Base-by-base conservation (phyloP, 1,284 basidiomycete genomes). In the Schizophyllum amplum region DNA sequence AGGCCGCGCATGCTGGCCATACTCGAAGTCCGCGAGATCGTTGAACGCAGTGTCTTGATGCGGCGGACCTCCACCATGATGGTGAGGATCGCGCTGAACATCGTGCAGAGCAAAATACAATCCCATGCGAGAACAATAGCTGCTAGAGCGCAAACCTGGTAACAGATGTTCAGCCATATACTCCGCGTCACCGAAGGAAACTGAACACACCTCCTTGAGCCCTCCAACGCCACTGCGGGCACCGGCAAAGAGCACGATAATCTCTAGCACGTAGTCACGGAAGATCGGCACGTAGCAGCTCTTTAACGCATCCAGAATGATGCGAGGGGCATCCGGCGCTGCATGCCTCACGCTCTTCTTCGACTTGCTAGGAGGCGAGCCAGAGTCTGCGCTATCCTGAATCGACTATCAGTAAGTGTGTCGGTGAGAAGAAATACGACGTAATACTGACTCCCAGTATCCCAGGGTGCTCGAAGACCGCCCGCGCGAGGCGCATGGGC, bases 181-280 rank as follows among this genome's bases (percentile, higher is more conserved):
- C n/a, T n/a, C n/a, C n/a, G n/a, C n/a, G n/a, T n/a, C n/a, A n/a
- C n/a, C n/a, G n/a, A n/a, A n/a, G n/a, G n/a, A n/a, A n/a, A n/a
- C n/a, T n/a, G n/a, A n/a, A n/a, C n/a, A n/a, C n/a, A n/a, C 97
- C 71, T 99, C 95, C 63, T 85, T 87, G 54, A 99, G 76, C 5
- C 97, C 97, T 26, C 88, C 87, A 26, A 98, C 92, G 55, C 87
- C 87, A 62, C 87, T 90, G 64, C 89, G 86, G 1, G 94, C 94
- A 22, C 96, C 96, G 23, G 95, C 80, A 33, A 88, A 75, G 17
- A 99, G 81, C 1, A 98, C 94, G 5, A 86, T 87, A 55, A 99
- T 89, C 67, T 99, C 96, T 54, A 98, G 81, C 1, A 87, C 85
- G 65, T 97, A 99, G 70, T 98, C 96, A 23, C 95, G 81, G 52